phyloP scores from a whole-genome alignment of 331 rosid genomes.

The Malus hybrid region DNA sequence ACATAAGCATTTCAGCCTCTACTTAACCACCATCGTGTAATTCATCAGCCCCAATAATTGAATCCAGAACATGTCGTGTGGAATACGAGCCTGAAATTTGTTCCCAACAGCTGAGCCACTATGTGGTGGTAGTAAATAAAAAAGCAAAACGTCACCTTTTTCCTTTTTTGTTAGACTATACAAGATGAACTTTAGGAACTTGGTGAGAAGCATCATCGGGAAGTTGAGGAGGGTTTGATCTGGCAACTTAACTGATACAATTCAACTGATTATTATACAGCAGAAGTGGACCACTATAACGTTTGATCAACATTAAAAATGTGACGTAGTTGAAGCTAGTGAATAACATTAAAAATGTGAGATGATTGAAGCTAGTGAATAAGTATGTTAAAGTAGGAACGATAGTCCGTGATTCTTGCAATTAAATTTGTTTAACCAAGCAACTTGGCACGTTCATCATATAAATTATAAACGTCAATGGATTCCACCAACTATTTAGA shows the following conservation, averaged over 20 bases:
- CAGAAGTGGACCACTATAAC: no score
- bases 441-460: neutral
- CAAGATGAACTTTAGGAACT: no score
- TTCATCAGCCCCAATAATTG: accelerated
- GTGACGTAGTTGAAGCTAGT: neutral
- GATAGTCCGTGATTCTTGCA: neutral
- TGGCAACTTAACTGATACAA: no score
- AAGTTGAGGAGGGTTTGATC: no score
- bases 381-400: neutral
- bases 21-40: no score
- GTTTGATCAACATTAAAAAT: neutral
- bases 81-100: no score
- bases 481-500: conserved; percentile 6
- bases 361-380: neutral
- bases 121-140: neutral
- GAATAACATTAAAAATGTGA: neutral
- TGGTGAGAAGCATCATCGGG: no score
- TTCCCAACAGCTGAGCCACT: neutral
- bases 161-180: no score
- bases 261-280: no score
- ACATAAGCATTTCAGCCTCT: neutral
- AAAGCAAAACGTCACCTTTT: no score
- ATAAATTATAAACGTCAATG: neutral
- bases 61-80: no score
- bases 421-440: neutral